Conservation (phyloP, 257 asterid species). For the Fraxinus quadrangulata region DNA sequence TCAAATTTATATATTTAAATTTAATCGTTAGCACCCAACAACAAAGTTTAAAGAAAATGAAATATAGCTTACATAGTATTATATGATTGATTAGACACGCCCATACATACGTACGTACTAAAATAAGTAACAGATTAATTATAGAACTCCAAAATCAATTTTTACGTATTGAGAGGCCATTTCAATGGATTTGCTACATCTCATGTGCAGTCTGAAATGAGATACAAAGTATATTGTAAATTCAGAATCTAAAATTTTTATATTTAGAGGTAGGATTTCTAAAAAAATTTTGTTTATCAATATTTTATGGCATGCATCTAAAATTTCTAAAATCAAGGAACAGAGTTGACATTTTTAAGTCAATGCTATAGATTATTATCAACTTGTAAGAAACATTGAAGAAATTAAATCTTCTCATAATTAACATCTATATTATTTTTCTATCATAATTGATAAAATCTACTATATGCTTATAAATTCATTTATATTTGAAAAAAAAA, state of each 20-base stretch:
- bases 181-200: background rate
- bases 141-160: background rate
- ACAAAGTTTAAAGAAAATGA: no score
- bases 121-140: no score
- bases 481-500: no score
- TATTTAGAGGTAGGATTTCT: background rate
- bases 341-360: slow-evolving; percentile 19
- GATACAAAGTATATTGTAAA: background rate
- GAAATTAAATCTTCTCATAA: background rate
- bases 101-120: no score
- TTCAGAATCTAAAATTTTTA: background rate
- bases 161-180: background rate
- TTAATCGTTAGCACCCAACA: no score
- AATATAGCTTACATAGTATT: no score
- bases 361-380: background rate
- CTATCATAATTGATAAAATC: background rate
- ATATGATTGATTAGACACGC: no score
- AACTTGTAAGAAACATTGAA: background rate
- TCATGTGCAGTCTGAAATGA: background rate
- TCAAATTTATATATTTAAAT: no score
- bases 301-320: background rate
- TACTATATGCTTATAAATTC: no score
- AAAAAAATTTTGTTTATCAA: background rate
- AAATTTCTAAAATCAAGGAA: slow-evolving; percentile 1
- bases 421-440: background rate